Evolutionary conservation across 441 rosid species (phyloP).

Genomic region (Euphorbia neoarborescens): DNA sequence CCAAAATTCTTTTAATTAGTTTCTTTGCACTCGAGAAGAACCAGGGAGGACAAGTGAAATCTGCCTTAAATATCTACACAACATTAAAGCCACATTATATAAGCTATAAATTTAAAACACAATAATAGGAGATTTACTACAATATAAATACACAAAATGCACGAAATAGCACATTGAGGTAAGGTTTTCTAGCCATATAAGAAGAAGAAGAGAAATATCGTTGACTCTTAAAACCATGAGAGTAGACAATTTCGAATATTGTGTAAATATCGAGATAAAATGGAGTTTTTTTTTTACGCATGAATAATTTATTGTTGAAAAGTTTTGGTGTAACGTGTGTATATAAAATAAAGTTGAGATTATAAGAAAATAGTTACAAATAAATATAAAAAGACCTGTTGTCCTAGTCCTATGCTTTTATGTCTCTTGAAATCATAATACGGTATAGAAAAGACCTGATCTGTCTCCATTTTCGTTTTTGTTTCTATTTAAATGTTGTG

Average conservation of each 20-base stretch:
- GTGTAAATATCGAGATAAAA: no score
- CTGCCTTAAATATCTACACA: constrained; percentile 85
- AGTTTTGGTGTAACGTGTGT: no score
- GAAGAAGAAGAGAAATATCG: no score
- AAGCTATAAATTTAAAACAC: background rate
- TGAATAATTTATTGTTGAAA: no score
- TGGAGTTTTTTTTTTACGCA: no score
- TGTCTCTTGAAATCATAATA: constrained; percentile 76
- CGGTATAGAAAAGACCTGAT: constrained; percentile 43
- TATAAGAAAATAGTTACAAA: background rate
- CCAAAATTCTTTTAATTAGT: constrained; percentile 76
- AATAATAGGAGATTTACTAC: background rate
- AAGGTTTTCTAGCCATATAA: no score
- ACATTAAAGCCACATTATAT: constrained; percentile 8
- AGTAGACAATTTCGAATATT: no score
- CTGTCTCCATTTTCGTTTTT: constrained; percentile 25
- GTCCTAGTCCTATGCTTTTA: constrained; percentile 34
- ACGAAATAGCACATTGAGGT: no score
- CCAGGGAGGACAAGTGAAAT: constrained; percentile 92
- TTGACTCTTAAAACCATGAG: no score
- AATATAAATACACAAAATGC: constrained; percentile 2
- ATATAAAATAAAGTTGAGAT: no score
- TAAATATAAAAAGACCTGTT: constrained; percentile 6
- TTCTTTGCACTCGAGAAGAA: constrained; percentile 92
- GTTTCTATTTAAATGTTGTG: no score